Conservation (phyloP, 2,329 filamentous ascomycete species). For the Calonectria ilicicola region DNA sequence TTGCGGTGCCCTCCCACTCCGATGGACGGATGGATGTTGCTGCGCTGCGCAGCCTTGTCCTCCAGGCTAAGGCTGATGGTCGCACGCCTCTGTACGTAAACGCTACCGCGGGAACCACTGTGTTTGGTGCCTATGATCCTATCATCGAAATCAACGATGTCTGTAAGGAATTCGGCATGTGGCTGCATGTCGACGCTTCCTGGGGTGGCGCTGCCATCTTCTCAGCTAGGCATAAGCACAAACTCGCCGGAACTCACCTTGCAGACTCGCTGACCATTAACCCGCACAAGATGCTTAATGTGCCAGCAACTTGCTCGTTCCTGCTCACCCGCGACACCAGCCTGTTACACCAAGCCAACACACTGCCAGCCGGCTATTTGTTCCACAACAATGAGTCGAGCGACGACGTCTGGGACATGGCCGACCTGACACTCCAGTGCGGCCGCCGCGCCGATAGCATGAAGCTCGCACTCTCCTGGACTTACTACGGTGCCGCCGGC, state of each 20-base stretch:
- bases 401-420: slow-evolving; percentile 86
- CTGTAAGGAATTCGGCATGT: slow-evolving; percentile 80
- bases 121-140: slow-evolving; percentile 89
- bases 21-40: slow-evolving; percentile 77
- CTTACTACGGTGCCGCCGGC: slow-evolving; percentile 84
- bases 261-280: slow-evolving; percentile 91
- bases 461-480: slow-evolving; percentile 89
- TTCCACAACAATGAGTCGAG: slow-evolving; percentile 71
- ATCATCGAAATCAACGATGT: slow-evolving; percentile 77
- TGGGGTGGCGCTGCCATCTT: slow-evolving; percentile 93
- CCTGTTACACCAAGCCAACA: slow-evolving; percentile 86
- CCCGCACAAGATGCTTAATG: slow-evolving; percentile 97
- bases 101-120: slow-evolving; percentile 93
- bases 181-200: slow-evolving; percentile 92
- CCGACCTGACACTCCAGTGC: slow-evolving; percentile 93
- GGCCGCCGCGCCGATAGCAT: slow-evolving; percentile 87
- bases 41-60: slow-evolving; percentile 74
- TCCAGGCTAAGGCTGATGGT: slow-evolving; percentile 71
- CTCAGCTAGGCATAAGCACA: slow-evolving; percentile 69
- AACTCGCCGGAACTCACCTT: slow-evolving; percentile 77
- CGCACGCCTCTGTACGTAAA: slow-evolving; percentile 94
- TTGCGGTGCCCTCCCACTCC: slow-evolving; percentile 78
- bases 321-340: slow-evolving; percentile 82
- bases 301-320: slow-evolving; percentile 91
- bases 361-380: slow-evolving; percentile 85